phyloP scores from a whole-genome alignment of 2,329 filamentous ascomycete genomes.

The Zymoseptoria ardabiliae region DNA sequence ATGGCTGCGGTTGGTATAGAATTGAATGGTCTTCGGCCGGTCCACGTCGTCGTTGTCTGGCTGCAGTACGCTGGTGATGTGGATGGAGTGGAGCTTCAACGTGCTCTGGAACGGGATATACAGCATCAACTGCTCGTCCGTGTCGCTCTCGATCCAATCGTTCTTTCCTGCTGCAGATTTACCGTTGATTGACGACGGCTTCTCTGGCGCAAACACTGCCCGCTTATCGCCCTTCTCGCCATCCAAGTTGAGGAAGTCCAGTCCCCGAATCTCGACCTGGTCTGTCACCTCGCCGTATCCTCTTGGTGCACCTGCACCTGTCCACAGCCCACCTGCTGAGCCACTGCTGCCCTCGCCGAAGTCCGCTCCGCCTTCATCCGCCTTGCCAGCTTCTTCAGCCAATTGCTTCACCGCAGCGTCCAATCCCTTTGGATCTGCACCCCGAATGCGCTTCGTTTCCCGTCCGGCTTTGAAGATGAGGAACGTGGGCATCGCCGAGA shows the following conservation, averaged over 20 bases:
- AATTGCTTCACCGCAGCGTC: constrained; percentile 65
- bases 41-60: constrained; percentile 70
- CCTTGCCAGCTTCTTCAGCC: constrained; percentile 51
- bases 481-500: constrained; percentile 84
- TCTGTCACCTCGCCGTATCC: constrained; percentile 79
- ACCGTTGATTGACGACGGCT: constrained; percentile 54
- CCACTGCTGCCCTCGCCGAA: constrained; percentile 39
- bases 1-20: constrained; percentile 83
- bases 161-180: constrained; percentile 46
- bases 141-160: constrained; percentile 94
- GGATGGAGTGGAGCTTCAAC: constrained; percentile 76
- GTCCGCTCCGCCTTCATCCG: constrained; percentile 28
- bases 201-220: constrained; percentile 61
- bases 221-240: constrained; percentile 65
- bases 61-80: constrained; percentile 75
- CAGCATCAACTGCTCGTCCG: constrained; percentile 92
- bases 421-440: constrained; percentile 65
- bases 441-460: constrained; percentile 38
- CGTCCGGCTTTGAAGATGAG: constrained; percentile 52
- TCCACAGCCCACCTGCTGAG: constrained; percentile 48
- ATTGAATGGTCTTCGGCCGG: constrained; percentile 72
- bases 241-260: constrained; percentile 85
- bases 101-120: constrained; percentile 83
- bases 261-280: constrained; percentile 67
- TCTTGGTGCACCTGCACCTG: constrained; percentile 65